Base-by-base conservation (phyloP, 257 asterid genomes). In the Gentiana dahurica region DNA sequence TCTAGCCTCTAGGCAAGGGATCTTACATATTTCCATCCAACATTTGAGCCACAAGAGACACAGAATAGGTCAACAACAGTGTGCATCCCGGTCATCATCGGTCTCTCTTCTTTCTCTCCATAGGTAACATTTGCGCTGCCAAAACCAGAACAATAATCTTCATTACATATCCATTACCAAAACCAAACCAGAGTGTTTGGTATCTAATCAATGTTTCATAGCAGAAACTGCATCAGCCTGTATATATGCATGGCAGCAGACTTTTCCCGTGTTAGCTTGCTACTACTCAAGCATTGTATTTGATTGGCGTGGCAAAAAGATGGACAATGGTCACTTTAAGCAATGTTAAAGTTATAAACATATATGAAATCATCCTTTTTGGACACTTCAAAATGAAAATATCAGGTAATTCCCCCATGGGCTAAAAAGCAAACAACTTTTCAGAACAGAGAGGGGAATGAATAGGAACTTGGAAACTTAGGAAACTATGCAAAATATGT, bases 21-120 rank as follows among this genome's bases (percentile, higher is more conserved):
- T 58, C 73, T 66, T 78, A 86, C 95, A 53, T 86, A 86, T 80
- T 78, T 82, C 95, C 92, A 86, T 55, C 95, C 92, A 43, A 86
- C 81, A 49, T 68, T 63, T 32, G 88, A 75, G 45, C 95, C 92
- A 62, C 92, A 80, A 12, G 59, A 57, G 63, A 82, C 85, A 34
- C 95, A 85, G 76, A 78, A 85, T 61, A 85, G 74, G 70, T 86
- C 95, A 12, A 83, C 89, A 54, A 79, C 95, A 2, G 76, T 75
- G 77, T 82, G 92, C 69, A 71, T 24, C 46, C 95, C 92, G 3
- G 89, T 86, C 67, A 67, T 80, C 92, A 82, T 86, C 79, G 61
- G 2, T 70, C 92, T 86, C 51, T 86, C 95, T 69, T 86, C 95
- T 51, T 46, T 74, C 69, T 70, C 75, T 63, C 89, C 89, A 47